phyloP scores from a whole-genome alignment of 768 basidiomycete species.

The Paxillus involutus region DNA sequence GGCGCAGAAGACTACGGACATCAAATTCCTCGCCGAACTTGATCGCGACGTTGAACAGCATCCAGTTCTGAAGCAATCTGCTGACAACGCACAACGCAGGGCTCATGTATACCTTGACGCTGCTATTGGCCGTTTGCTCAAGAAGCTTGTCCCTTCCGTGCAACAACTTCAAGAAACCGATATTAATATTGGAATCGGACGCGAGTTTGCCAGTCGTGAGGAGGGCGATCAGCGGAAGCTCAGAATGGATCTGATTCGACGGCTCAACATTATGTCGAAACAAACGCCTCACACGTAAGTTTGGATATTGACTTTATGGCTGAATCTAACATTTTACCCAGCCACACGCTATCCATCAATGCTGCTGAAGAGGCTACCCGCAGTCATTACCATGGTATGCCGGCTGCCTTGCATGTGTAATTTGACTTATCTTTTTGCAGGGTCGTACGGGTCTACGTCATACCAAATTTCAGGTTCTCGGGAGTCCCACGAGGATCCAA shows the following conservation, averaged over 20 bases:
- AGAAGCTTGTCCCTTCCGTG: constrained; percentile 7
- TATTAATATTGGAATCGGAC: neutral
- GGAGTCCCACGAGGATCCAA: constrained; percentile 12
- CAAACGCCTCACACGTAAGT: constrained; percentile 5
- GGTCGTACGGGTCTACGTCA: too few relatives aligned
- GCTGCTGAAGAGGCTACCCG: neutral
- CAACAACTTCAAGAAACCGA: constrained; percentile 9
- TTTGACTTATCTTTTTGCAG: neutral
- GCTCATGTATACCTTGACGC: neutral
- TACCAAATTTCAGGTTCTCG: neutral
- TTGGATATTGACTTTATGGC: neutral
- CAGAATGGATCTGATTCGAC: constrained; percentile 17
- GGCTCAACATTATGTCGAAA: constrained; percentile 16
- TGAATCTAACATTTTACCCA: neutral
- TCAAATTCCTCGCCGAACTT: constrained; percentile 14
- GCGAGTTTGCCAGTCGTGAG: neutral
- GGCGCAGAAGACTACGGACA: constrained; percentile 6
- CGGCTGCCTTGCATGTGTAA: neutral
- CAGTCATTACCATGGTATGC: neutral
- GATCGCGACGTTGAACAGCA: neutral
- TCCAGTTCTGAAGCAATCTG: constrained; percentile 2
- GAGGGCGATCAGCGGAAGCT: constrained; percentile 7
- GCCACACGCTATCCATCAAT: constrained; percentile 6
- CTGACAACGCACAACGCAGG: neutral
- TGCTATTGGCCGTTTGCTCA: neutral